phyloP scores from a whole-genome alignment of 2,329 filamentous ascomycete genomes.

The Neonectria sp. region DNA sequence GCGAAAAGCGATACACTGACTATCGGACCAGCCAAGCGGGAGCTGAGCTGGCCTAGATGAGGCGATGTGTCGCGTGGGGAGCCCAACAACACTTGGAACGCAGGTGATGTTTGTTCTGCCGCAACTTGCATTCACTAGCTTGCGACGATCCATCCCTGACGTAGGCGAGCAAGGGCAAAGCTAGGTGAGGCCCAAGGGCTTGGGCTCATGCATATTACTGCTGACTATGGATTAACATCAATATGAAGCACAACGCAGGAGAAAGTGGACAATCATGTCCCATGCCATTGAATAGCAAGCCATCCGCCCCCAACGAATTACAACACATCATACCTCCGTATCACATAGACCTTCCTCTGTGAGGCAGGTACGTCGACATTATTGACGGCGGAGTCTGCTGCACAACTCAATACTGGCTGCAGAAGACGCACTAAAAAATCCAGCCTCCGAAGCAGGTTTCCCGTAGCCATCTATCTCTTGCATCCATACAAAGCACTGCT shows the following conservation, averaged over 20 bases:
- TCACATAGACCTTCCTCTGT: not conserved
- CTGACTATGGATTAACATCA: too few species aligned
- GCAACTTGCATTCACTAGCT: conserved; percentile 9
- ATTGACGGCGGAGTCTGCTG: not conserved
- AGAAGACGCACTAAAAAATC: not conserved
- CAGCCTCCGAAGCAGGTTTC: conserved; percentile 8
- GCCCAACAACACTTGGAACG: not conserved
- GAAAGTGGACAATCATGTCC: not conserved
- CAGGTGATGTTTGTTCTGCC: not conserved
- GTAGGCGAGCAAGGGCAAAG: conserved; percentile 3
- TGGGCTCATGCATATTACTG: not conserved
- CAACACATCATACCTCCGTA: not conserved
- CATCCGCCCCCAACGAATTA: conserved; percentile 1
- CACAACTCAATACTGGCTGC: not conserved
- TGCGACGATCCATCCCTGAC: not conserved
- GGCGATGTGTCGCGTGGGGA: conserved; percentile 15
- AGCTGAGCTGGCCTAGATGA: conserved; percentile 5
- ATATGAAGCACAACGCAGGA: not conserved
- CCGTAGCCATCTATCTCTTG: not conserved
- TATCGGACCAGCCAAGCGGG: not conserved
- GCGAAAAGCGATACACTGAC: not conserved
- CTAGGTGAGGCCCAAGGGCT: conserved; percentile 8
- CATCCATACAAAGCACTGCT: conserved; percentile 2
- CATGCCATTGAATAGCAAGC: not conserved
- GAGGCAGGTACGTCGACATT: conserved; percentile 2